Conservation (phyloP, 1,139 yeast genomes). For the Geotrichum bryndzae region DNA sequence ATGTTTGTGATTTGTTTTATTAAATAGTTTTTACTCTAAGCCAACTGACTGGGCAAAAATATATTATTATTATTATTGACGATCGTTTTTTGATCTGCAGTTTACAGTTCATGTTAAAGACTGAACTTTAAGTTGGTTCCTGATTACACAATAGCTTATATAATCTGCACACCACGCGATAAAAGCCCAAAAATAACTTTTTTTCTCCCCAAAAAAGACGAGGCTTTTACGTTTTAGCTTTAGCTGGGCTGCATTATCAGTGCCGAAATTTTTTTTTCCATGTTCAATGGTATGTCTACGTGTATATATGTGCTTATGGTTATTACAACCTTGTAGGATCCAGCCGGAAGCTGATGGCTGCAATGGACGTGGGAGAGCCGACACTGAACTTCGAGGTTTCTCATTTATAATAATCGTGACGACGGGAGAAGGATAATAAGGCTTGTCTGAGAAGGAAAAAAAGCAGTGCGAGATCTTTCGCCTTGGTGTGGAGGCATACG, state of each 20-base stretch:
- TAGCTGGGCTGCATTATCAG: neutral
- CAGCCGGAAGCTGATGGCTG: no score
- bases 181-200: no score
- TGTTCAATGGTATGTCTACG: neutral
- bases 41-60: no score
- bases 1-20: no score
- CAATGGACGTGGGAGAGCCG: neutral
- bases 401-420: neutral
- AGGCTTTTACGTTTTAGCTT: no score
- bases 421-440: neutral
- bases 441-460: neutral
- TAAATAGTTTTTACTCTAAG: no score
- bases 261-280: neutral
- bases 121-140: neutral
- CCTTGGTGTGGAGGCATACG: no score
- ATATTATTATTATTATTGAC: no score
- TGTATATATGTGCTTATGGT: neutral
- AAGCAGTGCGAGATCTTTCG: no score
- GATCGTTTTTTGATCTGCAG: no score
- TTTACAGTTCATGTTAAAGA: neutral
- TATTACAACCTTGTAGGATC: no score
- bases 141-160: neutral
- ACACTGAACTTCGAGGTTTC: neutral
- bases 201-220: neutral
- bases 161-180: neutral